Base-by-base conservation (phyloP, 208 protist genomes). In the Lotmaria passim region DNA sequence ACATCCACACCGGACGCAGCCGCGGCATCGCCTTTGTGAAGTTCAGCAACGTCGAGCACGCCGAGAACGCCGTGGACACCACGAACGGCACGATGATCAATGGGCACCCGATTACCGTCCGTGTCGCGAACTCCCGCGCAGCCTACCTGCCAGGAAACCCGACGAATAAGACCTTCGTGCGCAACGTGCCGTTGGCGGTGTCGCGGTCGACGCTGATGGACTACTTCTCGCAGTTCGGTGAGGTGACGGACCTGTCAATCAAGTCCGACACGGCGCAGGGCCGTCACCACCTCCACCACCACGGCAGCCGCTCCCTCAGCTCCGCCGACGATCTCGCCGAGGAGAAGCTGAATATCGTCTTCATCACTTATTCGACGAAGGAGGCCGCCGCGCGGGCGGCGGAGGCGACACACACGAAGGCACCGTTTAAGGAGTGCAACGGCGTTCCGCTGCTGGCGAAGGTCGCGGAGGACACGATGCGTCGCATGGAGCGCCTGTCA, bases 11-110 rank as follows among this genome's bases (percentile, higher is more conserved):
- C 21, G 88, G 88, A 0, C 76, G 74, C 34, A 90, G 85, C 58
- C 83, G 85, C 38, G 73, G 85, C 41, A 91, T 91, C 38, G 88
- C 85, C 26, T 93, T 93, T 65, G 88, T 93, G 12, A 91, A 91
- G 67, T 93, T 84, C 50, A 73, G n/a, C 1, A 46, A 75, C 5
- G 69, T 85, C 23, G 62, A 73, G 31, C 24, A 62, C 56, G 85
- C 88, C 4, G 78, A 85, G 39, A 46, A 62, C 14, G 88, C 88
- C 4, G 61, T 87, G 5, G 71, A 79, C 11, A 69, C 60, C 23
- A 64, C 90, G 24, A 85, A 90, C 69, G 79, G 78, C 10, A 52
- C 69, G 8, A n/a, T 50, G 3, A 28, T 87, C 59, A 63, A 62
- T 62, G 79, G 48, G 17, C 63, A 66, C 74, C 64, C 30, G 17